phyloP scores from a whole-genome alignment of 2,329 filamentous ascomycete genomes.

The Stromatinia cepivora region DNA sequence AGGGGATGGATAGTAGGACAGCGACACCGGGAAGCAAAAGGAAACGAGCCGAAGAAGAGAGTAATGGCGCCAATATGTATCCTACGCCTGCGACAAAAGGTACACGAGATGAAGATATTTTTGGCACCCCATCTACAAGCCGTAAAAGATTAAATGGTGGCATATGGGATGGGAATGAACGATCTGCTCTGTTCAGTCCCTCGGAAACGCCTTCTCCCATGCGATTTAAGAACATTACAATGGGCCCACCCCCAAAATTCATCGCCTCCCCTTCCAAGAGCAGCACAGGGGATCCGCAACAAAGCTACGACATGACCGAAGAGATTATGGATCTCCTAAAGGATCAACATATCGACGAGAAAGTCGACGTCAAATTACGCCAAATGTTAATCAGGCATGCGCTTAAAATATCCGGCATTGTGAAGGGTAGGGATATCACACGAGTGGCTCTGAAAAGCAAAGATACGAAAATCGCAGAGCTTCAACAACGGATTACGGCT shows the following conservation, averaged over 20 bases:
- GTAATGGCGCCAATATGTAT: conserved; percentile 23
- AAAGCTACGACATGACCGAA: conserved; percentile 44
- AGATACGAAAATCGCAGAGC: conserved; percentile 62
- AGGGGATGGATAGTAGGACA: conserved; percentile 30
- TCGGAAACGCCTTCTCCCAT: conserved; percentile 36
- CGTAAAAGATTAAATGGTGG: conserved; percentile 27
- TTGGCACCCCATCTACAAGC: conserved; percentile 27
- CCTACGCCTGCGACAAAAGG: conserved; percentile 35
- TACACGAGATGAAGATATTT: conserved; percentile 31
- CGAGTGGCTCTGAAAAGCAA: conserved; percentile 62
- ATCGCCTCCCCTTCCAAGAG: conserved; percentile 24
- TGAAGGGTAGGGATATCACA: conserved; percentile 64
- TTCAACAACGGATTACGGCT: conserved; percentile 63
- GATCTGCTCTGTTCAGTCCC: conserved; percentile 29
- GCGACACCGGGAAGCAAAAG: conserved; percentile 38
- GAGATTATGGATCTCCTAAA: conserved; percentile 54
- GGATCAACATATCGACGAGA: conserved; percentile 45
- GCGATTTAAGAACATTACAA: conserved; percentile 30
- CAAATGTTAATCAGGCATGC: conserved; percentile 55
- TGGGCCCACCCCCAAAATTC: conserved; percentile 28
- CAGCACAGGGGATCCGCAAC: background rate
- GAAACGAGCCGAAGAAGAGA: conserved; percentile 30
- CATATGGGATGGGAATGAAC: conserved; percentile 35
- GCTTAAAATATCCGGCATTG: conserved; percentile 59
- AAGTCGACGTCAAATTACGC: conserved; percentile 45